Evolutionary conservation across 1,284 basidiomycete genomes (phyloP).

Genomic region (Prillingera fragicola): DNA sequence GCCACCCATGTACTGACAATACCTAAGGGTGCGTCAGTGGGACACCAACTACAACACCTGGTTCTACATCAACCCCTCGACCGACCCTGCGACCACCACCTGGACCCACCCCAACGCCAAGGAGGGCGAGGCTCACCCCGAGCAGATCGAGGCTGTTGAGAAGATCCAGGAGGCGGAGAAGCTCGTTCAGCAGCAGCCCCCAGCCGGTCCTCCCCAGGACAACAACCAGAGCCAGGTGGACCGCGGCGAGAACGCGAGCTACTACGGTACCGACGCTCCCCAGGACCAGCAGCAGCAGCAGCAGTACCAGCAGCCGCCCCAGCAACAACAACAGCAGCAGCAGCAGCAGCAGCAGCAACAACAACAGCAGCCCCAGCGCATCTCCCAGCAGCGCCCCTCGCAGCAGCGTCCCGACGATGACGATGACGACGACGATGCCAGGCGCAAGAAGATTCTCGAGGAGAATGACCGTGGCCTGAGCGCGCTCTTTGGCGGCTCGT

Average conservation of each 20-base stretch:
- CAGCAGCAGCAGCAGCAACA: constrained; percentile 8
- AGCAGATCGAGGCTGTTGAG: constrained; percentile 25
- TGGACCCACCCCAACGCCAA: constrained; percentile 31
- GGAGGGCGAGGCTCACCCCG: constrained; percentile 32
- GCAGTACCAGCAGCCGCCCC: constrained; percentile 3
- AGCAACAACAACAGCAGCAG: constrained; percentile 8
- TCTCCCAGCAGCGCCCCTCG: too few species aligned
- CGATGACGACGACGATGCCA: constrained; percentile 1
- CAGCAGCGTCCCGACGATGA: background rate
- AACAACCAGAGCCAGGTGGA: constrained; percentile 9
- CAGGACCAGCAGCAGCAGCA: background rate
- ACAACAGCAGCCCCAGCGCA: constrained; percentile 7
- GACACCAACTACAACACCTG: constrained; percentile 29
- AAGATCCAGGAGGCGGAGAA: constrained; percentile 3
- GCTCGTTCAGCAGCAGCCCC: background rate
- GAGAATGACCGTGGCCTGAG: constrained; percentile 13
- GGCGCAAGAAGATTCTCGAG: background rate
- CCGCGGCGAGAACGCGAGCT: constrained; percentile 7
- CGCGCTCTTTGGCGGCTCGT: constrained; percentile 3
- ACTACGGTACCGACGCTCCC: background rate
- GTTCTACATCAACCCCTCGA: constrained; percentile 36
- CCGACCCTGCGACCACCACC: constrained; percentile 33
- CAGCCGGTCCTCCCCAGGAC: background rate
- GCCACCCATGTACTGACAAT: background rate
- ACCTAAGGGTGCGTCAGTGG: constrained; percentile 32